Evolutionary conservation across 257 asterid species (phyloP), one percentile per base, ranked within the genome.

Genomic region (Datura wrightii): DNA sequence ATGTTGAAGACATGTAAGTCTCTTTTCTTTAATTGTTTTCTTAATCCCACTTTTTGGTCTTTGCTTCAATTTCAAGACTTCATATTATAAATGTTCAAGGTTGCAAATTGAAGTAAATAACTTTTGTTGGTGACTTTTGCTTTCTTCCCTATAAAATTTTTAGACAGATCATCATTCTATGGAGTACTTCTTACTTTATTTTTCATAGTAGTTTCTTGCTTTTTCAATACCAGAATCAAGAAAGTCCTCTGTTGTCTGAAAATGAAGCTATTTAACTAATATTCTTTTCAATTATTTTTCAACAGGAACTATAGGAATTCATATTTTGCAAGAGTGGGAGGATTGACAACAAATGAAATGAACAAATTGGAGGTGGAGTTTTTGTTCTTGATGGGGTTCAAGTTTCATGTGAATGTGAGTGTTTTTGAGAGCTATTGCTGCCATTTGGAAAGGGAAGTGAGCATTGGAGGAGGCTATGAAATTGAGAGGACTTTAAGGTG

Each of bases 371-470:
- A 96, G 89, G 10, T 93, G 1, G 96, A 94, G 36, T 90, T 93
- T 4, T 81, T 96, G 89, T 94, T 96, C 89, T 3, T 93, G 92
- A 90, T 96, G 92, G 94, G 92, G 55, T 96, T 96, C 91, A 96
- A 93, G 58, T 15, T 96, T 89, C 99, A 96, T 56, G 99, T 96
- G 79, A 96, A 96, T 88, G 93, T 96, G 82, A 93, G 98, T 84
- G 98, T 96, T 2, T 94, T 85, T 55, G 94, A 94, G 92, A 94
- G 99, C 13, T 96, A 96, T 59, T 96, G 99, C 81, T 70, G 97
- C 87, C 99, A 96, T 91, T 88, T 96, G 87, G 99, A 94, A 85
- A 96, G 99, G 44, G 99, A 96, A 88, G 99, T 94, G 76, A 88
- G 98, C 65, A 90, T 90, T 53, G 99, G 99, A 80, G 99, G 99